Percentiles rank a stretch among this genome's conserved stretches.
Evolutionary conservation across 1,284 basidiomycete genomes (phyloP).

Genomic region (Agaricales sp.): DNA sequence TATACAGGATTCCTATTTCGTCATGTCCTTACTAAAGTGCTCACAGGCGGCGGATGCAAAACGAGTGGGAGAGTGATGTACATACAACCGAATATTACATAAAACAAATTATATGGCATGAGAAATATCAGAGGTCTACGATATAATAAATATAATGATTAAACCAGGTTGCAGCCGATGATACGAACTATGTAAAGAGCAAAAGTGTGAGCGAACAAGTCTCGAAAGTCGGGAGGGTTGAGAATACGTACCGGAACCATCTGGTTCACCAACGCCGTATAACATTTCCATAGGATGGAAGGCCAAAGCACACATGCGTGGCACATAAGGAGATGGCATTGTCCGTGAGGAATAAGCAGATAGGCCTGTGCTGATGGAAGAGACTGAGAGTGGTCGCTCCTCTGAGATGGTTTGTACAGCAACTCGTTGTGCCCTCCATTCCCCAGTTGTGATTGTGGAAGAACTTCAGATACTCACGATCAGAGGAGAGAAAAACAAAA

Average conservation of each 20-base stretch:
- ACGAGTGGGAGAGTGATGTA: not conserved
- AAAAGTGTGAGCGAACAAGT: constrained; percentile 7
- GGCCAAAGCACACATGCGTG: constrained; percentile 48
- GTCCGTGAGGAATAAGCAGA: constrained; percentile 39
- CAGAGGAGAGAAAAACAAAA: not conserved
- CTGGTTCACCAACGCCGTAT: constrained; percentile 60
- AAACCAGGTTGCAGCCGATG: constrained; percentile 28
- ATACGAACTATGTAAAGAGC: constrained; percentile 26
- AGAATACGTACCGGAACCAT: constrained; percentile 54
- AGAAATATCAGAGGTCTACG: not conserved
- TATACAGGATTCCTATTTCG: not conserved
- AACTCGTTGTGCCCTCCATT: constrained; percentile 55
- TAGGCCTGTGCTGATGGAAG: constrained; percentile 42
- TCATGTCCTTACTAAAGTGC: not conserved
- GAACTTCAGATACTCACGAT: not conserved
- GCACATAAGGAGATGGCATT: constrained; percentile 47
- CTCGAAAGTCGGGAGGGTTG: constrained; percentile 1
- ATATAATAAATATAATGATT: not conserved
- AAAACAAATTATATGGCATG: not conserved
- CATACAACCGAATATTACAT: not conserved
- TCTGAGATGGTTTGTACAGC: constrained; percentile 45
- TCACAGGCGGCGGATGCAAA: not conserved
- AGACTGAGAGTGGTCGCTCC: constrained; percentile 33
- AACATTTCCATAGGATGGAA: constrained; percentile 81
- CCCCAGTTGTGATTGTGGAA: constrained; percentile 45